Base-by-base conservation (phyloP, 192 early-diverging fungal genomes). In the Coemansia sp. region DNA sequence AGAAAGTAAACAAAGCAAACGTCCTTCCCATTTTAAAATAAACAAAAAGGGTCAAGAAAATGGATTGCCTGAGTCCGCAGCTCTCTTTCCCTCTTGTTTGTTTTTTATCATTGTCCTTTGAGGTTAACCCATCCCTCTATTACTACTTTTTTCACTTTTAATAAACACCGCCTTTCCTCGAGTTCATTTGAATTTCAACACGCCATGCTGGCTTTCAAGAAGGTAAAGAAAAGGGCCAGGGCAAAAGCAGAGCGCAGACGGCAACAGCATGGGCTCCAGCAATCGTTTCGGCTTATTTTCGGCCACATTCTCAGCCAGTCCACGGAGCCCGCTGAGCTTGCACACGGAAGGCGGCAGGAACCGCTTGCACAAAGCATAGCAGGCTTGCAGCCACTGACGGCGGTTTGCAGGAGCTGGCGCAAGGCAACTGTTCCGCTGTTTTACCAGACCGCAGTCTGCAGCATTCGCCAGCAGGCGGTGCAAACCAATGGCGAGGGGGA, bases 361-460 rank as follows among this genome's bases (percentile, higher is more conserved):
- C 64, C 66, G 36, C 44, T 60, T 33, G 48, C 64, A 20, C 61
- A 64, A 41, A 26, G 41, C 6, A 62, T 80, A 21, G 51, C 41
- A 18, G 33, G 52, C 48, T 33, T 75, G n/a, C 77, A 80, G 36
- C 77, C 77, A 14, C 58, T 80, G 60, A 39, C 77, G 1, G 72
- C 68, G 6, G 69, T 80, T 5, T 80, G 72, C 20, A 66, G 43
- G 24, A 65, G 52, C 30, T 80, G 77, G 77, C 52, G 77, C 0
- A 57, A 62, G 14, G 72, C 77, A 18, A 41, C 49, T 14, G 48
- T 80, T 51, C 77, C 77, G 4, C 57, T 67, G 33, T 63, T 80
- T 45, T 80, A 80, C 45, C 68, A 75, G 16, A 60, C 77, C 15
- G 72, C 49, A 5, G 66, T 70, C 0, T 80, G 72, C 57, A 52